phyloP scores from a whole-genome alignment of 768 basidiomycete species.

The Lactifluus pinguis region DNA sequence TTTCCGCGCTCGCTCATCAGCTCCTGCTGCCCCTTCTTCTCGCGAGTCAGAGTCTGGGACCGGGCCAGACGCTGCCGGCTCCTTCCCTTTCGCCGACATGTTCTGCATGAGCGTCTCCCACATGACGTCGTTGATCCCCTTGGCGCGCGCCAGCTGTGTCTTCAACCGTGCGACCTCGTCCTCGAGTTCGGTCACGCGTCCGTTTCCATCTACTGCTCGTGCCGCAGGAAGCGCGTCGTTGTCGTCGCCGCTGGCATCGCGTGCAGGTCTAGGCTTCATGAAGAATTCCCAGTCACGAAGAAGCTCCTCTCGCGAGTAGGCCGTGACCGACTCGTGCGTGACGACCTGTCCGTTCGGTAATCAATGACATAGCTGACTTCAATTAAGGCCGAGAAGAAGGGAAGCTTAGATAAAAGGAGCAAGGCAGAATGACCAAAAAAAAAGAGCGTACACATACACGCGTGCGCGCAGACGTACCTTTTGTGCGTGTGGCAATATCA shows the following conservation, averaged over 20 bases:
- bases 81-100: constrained; percentile 35
- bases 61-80: constrained; percentile 11
- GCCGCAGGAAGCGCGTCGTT: constrained; percentile 26
- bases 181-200: constrained; percentile 61
- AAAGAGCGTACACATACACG: not conserved
- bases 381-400: too few relatives aligned
- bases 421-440: not conserved
- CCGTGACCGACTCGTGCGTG: constrained; percentile 21
- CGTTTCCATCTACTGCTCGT: constrained; percentile 39
- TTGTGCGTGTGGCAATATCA: constrained; percentile 44
- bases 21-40: not conserved
- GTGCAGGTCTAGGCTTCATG: constrained; percentile 35
- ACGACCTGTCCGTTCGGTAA: constrained; percentile 11
- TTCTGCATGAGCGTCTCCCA: constrained; percentile 80
- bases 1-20: constrained; percentile 10
- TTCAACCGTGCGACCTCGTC: constrained; percentile 56
- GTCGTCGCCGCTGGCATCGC: constrained; percentile 20
- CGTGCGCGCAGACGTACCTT: constrained; percentile 27
- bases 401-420: not conserved
- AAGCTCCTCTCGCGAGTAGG: constrained; percentile 47
- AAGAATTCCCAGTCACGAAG: constrained; percentile 61
- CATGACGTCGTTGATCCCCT: constrained; percentile 89
- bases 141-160: constrained; percentile 71
- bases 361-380: not conserved
- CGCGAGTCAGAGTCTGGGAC: constrained; percentile 8